Conservation (phyloP, 2,329 filamentous ascomycete species). For the Cercospora berteroae region DNA sequence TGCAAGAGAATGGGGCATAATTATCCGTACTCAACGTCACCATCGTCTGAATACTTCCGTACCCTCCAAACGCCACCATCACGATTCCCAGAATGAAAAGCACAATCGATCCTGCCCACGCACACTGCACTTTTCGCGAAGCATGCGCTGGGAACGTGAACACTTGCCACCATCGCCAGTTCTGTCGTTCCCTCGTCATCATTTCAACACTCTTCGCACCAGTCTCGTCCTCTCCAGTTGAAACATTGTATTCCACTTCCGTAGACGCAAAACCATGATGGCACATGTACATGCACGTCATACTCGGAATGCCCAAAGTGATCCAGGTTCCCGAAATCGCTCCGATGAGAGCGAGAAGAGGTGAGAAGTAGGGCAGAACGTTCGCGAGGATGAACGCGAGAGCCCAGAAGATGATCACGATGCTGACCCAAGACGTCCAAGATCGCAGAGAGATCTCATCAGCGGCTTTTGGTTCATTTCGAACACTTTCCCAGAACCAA, state of each 20-base stretch:
- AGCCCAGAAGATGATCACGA: constrained; percentile 57
- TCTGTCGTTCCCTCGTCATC: not conserved
- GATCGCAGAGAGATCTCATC: constrained; percentile 32
- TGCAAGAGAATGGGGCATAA: constrained; percentile 15
- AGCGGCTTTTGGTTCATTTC: constrained; percentile 28
- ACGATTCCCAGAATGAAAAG: constrained; percentile 5
- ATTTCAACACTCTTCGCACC: not conserved
- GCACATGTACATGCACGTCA: constrained; percentile 24
- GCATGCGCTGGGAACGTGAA: constrained; percentile 2
- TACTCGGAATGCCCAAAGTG: constrained; percentile 36
- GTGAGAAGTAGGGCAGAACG: constrained; percentile 67
- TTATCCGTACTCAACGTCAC: constrained; percentile 2
- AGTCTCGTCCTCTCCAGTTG: constrained; percentile 1
- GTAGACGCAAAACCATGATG: constrained; percentile 8
- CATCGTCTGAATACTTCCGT: constrained; percentile 18
- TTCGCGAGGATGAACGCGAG: constrained; percentile 67
- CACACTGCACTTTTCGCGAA: not conserved
- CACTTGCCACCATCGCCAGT: constrained; percentile 10
- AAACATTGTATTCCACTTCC: not conserved
- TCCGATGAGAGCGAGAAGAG: constrained; percentile 61
- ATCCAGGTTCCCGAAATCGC: constrained; percentile 68
- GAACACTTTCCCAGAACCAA: constrained; percentile 12
- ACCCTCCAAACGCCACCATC: constrained; percentile 11
- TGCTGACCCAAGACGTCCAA: constrained; percentile 53
- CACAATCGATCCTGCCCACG: constrained; percentile 1